These are phyloP conservation scores for Colletotrichum eleusines DNA, from an alignment of 2,329 filamentous ascomycete genomes.

Conservation along the genomic window DNA sequence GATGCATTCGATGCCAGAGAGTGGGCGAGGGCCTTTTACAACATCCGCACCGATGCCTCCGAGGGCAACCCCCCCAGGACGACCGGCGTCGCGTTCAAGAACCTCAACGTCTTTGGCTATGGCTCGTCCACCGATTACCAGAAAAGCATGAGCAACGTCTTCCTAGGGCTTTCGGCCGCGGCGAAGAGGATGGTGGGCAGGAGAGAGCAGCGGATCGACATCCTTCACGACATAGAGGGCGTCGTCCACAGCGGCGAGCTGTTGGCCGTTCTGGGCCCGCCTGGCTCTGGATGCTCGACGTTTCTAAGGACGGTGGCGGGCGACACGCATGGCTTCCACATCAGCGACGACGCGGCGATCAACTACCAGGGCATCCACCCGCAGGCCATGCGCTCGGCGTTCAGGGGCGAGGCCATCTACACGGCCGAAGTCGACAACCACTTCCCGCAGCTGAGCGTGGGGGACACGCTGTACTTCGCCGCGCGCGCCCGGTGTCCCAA, in stretches of 20 bases:
- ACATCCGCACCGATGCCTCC: slow-evolving; percentile 44
- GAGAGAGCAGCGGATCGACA: slow-evolving; percentile 55
- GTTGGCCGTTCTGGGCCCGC: slow-evolving; percentile 68
- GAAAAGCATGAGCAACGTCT: slow-evolving; percentile 56
- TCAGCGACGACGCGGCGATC: slow-evolving; percentile 29
- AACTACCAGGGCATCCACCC: slow-evolving; percentile 41
- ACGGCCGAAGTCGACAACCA: slow-evolving; percentile 74
- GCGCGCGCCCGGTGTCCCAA: slow-evolving; percentile 65
- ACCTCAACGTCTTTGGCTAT: slow-evolving; percentile 58
- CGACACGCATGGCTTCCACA: slow-evolving; percentile 70
- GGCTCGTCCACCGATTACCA: slow-evolving; percentile 58
- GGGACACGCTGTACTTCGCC: slow-evolving; percentile 72
- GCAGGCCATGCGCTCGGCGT: slow-evolving; percentile 38
- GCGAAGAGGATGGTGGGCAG: slow-evolving; percentile 46
- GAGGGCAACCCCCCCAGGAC: slow-evolving; percentile 48
- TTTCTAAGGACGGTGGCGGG: slow-evolving; percentile 75
- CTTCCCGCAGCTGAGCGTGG: slow-evolving; percentile 70
- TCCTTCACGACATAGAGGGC: slow-evolving; percentile 65
- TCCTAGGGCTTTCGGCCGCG: slow-evolving; percentile 46
- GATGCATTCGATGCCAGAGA: slow-evolving; percentile 55
- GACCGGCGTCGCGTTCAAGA: slow-evolving; percentile 56
- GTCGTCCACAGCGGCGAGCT: slow-evolving; percentile 67
- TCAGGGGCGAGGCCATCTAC: slow-evolving; percentile 73
- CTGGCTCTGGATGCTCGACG: slow-evolving; percentile 72
- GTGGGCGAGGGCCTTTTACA: slow-evolving; percentile 57